Evolutionary conservation across 495 filamentous ascomycete genomes (phyloP).

Genomic region (Hypoxylon trugodes): DNA sequence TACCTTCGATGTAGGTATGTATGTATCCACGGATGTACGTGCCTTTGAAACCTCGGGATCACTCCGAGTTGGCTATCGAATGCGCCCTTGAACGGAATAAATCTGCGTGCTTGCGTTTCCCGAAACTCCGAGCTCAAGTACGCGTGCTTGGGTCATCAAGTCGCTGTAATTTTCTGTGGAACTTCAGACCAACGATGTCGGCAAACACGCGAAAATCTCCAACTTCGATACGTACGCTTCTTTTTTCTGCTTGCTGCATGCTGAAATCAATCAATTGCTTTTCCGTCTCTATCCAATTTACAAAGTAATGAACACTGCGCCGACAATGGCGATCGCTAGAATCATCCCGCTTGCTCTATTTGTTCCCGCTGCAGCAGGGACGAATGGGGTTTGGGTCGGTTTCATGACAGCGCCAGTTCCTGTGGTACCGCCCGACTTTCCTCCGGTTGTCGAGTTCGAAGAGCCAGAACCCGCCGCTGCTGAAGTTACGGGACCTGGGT

Average conservation of each 20-base stretch:
- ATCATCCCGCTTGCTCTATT: conserved; percentile 34
- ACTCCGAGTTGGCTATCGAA: conserved; percentile 11
- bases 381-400: conserved; percentile 24
- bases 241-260: conserved; percentile 10
- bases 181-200: conserved; percentile 15
- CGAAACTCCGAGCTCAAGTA: conserved; percentile 42
- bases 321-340: conserved; percentile 29
- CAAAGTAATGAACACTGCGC: conserved; percentile 31
- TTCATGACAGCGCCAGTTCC: conserved; percentile 10
- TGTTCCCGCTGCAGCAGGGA: conserved; percentile 17
- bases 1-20: too few species aligned
- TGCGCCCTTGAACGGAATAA: conserved; percentile 10
- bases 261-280: conserved; percentile 4
- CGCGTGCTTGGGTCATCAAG: conserved; percentile 8
- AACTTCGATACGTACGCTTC: conserved; percentile 6
- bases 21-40: too few species aligned
- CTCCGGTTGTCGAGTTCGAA: conserved; percentile 30
- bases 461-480: too few species aligned
- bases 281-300: conserved; percentile 26
- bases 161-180: conserved; percentile 24
- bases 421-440: conserved; percentile 15
- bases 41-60: conserved; percentile 12
- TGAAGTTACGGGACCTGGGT: conserved; percentile 45
- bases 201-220: conserved; percentile 10
- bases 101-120: conserved; percentile 22